Evolutionary conservation across 2,329 filamentous ascomycete species (phyloP).

Genomic region (Colletotrichum trifolii): DNA sequence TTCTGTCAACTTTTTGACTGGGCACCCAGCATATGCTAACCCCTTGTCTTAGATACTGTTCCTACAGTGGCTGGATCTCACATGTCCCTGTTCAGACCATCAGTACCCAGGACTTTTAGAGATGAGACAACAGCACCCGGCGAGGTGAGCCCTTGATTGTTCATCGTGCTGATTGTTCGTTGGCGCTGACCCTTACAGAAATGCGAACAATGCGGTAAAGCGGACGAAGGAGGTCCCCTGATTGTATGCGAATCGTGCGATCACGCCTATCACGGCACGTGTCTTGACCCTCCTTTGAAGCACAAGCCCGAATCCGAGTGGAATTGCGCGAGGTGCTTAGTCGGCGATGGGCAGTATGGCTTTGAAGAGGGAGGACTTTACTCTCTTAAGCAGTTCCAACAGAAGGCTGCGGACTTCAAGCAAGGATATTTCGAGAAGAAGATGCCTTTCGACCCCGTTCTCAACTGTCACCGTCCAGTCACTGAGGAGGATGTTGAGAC

Average conservation of each 20-base stretch:
- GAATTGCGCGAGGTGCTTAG: slow-evolving; percentile 95
- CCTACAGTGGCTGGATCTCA: slow-evolving; percentile 95
- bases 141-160: slow-evolving; percentile 49
- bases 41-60: slow-evolving; percentile 61
- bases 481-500: slow-evolving; percentile 96
- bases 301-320: slow-evolving; percentile 86
- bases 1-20: slow-evolving; percentile 1
- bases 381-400: slow-evolving; percentile 94
- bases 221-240: slow-evolving; percentile 76
- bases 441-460: slow-evolving; percentile 86
- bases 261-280: slow-evolving; percentile 84
- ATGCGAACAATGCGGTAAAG: slow-evolving; percentile 88
- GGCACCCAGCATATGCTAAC: slow-evolving; percentile 32
- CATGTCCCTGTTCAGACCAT: slow-evolving; percentile 92
- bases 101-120: slow-evolving; percentile 73
- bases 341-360: slow-evolving; percentile 95
- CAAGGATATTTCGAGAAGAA: slow-evolving; percentile 92
- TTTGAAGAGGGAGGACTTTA: slow-evolving; percentile 98
- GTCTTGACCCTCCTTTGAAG: slow-evolving; percentile 87
- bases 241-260: slow-evolving; percentile 93
- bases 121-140: slow-evolving; percentile 60
- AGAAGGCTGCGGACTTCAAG: slow-evolving; percentile 95
- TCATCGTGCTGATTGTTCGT: slow-evolving; percentile 9
- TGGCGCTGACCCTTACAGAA: slow-evolving; percentile 59
- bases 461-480: slow-evolving; percentile 83